These are phyloP conservation scores for Asterophora parasitica DNA, from an alignment of 768 basidiomycete species.

Conservation along the genomic window DNA sequence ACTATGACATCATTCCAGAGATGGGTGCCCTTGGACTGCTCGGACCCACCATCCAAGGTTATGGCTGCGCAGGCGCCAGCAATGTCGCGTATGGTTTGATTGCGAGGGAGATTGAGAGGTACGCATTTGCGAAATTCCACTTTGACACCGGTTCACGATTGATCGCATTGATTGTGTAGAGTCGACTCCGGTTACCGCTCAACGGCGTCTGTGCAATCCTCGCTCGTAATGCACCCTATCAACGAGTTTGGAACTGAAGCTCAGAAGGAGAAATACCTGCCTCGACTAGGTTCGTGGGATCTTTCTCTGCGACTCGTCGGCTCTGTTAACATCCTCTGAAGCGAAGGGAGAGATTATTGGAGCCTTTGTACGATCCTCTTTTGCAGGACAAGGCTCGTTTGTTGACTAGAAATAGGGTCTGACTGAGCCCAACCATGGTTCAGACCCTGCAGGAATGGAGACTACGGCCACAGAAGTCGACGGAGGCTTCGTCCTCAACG, in stretches of 20 bases:
- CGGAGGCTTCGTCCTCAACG: constrained; percentile 82
- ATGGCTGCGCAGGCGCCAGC: constrained; percentile 89
- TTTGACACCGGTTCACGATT: background rate
- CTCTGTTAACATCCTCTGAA: constrained; percentile 19
- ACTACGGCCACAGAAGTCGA: constrained; percentile 82
- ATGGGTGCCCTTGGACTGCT: constrained; percentile 92
- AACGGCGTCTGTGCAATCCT: constrained; percentile 92
- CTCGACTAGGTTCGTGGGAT: constrained; percentile 58
- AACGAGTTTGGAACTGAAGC: constrained; percentile 83
- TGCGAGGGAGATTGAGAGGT: constrained; percentile 92
- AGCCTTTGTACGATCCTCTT: constrained; percentile 67
- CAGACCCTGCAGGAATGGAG: constrained; percentile 97
- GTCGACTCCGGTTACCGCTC: constrained; percentile 97
- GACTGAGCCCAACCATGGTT: constrained; percentile 96
- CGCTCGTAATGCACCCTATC: constrained; percentile 94
- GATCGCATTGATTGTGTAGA: constrained; percentile 30
- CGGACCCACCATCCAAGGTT: constrained; percentile 89
- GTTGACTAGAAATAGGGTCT: constrained; percentile 54
- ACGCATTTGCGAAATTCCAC: constrained; percentile 6
- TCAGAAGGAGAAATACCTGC: constrained; percentile 90
- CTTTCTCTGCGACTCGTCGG: background rate
- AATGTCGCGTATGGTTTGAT: constrained; percentile 93
- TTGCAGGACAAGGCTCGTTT: constrained; percentile 1
- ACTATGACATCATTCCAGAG: constrained; percentile 71
- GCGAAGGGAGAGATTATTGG: constrained; percentile 85